Evolutionary conservation across 1,284 basidiomycete genomes (phyloP).

Genomic region (Schizophyllum amplum): DNA sequence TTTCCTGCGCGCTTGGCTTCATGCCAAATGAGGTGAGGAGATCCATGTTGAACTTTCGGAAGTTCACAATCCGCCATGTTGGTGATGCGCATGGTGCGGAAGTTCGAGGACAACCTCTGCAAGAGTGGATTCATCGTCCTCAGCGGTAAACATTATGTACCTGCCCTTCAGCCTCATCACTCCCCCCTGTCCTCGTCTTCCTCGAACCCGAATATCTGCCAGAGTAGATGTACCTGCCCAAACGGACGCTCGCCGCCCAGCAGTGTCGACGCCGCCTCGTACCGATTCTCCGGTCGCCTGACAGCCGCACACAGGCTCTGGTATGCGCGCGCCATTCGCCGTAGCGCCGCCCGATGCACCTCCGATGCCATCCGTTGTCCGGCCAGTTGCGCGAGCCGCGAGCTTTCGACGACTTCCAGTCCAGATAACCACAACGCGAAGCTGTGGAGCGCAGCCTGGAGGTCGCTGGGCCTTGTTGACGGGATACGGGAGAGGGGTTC

Average conservation of each 20-base stretch:
- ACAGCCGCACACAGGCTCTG: slow-evolving; percentile 66
- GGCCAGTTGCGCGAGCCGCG: slow-evolving; percentile 67
- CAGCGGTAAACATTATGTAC: no score
- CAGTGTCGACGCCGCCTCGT: slow-evolving; percentile 84
- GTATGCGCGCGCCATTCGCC: slow-evolving; percentile 63
- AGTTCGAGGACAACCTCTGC: no score
- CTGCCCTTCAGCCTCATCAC: no score
- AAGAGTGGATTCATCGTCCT: no score
- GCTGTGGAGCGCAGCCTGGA: slow-evolving; percentile 45
- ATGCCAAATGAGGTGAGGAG: no score
- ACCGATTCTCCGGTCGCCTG: slow-evolving; percentile 65
- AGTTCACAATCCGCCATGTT: no score
- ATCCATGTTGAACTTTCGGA: no score
- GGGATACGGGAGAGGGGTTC: slow-evolving; percentile 66
- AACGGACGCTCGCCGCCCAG: slow-evolving; percentile 78
- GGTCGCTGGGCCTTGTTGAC: slow-evolving; percentile 42
- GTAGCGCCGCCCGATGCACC: slow-evolving; percentile 72
- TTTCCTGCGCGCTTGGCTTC: no score
- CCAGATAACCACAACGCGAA: slow-evolving; percentile 68
- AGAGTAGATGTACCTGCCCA: slow-evolving; percentile 62
- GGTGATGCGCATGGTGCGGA: no score
- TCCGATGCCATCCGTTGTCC: slow-evolving; percentile 55
- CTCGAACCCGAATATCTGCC: slow-evolving; percentile 69
- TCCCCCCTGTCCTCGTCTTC: slow-evolving; percentile 17
- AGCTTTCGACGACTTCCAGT: slow-evolving; percentile 66